Evolutionary conservation across 176 grass and related monocot species (phyloP).

Genomic region (Oryza longistaminata): DNA sequence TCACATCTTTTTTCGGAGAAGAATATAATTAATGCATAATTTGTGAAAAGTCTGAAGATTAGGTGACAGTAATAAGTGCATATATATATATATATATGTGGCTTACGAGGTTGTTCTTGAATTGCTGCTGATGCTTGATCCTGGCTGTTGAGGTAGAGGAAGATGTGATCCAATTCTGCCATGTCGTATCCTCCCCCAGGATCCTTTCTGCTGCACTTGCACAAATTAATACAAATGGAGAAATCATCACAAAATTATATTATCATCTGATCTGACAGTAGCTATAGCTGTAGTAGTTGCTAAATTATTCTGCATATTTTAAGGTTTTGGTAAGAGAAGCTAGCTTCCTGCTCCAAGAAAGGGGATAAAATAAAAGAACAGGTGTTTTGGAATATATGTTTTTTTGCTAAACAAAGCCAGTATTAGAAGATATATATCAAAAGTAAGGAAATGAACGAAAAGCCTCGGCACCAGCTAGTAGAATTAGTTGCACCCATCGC

Average conservation of each 20-base stretch:
- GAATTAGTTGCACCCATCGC: slow-evolving; percentile 23
- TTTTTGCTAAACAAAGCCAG: slow-evolving; percentile 2
- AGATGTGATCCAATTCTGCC: slow-evolving; percentile 53
- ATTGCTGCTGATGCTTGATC: slow-evolving; percentile 42
- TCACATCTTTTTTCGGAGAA: background rate
- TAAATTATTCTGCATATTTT: background rate
- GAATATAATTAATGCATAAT: background rate
- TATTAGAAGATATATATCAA: background rate
- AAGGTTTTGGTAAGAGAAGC: background rate
- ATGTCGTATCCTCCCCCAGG: slow-evolving; percentile 48
- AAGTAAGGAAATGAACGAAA: background rate
- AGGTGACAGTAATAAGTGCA: background rate
- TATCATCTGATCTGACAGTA: background rate
- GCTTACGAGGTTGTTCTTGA: slow-evolving; percentile 55
- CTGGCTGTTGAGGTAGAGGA: slow-evolving; percentile 57
- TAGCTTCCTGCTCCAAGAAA: slow-evolving; percentile 18
- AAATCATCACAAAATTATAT: background rate
- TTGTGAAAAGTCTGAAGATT: background rate
- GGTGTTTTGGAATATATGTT: background rate
- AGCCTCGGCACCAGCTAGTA: background rate
- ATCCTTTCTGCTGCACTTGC: slow-evolving; percentile 45
- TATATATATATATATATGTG: too few species aligned
- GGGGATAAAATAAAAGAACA: slow-evolving; percentile 18
- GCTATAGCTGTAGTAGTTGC: background rate
- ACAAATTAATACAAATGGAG: slow-evolving; percentile 28